A percentile compares a stretch with the other conserved stretches of the same genome.
These are phyloP conservation scores for Epichloe sylvatica DNA, from an alignment of 2,329 filamentous ascomycete species.

Conservation along the genomic window DNA sequence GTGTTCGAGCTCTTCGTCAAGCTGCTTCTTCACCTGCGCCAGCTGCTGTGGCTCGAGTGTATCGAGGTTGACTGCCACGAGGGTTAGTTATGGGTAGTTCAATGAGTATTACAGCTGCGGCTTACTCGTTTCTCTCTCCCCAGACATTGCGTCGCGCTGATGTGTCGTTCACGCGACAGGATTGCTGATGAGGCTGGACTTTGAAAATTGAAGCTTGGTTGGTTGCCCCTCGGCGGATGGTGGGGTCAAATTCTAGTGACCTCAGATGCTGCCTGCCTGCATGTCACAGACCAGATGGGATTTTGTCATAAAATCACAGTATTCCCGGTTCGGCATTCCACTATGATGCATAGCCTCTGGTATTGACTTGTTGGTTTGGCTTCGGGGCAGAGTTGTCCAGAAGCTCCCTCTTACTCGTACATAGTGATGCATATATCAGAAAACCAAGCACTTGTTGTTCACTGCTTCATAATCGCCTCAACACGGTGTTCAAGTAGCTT, in stretches of 20 bases:
- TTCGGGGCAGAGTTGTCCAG: neutral
- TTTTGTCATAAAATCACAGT: too few species aligned
- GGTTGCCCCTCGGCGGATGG: neutral
- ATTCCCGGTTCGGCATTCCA: too few species aligned
- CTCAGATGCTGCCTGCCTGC: neutral
- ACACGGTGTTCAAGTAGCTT: conserved; percentile 28
- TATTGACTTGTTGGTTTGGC: neutral
- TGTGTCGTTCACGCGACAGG: neutral
- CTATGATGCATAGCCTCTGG: neutral
- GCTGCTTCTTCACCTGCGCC: conserved; percentile 82
- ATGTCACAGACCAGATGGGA: too few species aligned
- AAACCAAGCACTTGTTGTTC: neutral
- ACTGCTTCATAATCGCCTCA: conserved; percentile 33
- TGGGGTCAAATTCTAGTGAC: neutral
- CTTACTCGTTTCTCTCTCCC: conserved; percentile 21
- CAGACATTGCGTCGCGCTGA: conserved; percentile 15
- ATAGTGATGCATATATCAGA: neutral
- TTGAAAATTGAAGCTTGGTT: neutral
- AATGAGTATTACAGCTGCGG: neutral
- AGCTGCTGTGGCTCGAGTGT: conserved; percentile 75
- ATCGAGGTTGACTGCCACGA: conserved; percentile 45
- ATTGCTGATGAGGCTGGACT: neutral
- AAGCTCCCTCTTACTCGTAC: neutral
- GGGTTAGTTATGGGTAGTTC: neutral
- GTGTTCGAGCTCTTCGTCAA: conserved; percentile 92